Conservation (phyloP, 257 asterid species). For the Solanum bulbocastanum region DNA sequence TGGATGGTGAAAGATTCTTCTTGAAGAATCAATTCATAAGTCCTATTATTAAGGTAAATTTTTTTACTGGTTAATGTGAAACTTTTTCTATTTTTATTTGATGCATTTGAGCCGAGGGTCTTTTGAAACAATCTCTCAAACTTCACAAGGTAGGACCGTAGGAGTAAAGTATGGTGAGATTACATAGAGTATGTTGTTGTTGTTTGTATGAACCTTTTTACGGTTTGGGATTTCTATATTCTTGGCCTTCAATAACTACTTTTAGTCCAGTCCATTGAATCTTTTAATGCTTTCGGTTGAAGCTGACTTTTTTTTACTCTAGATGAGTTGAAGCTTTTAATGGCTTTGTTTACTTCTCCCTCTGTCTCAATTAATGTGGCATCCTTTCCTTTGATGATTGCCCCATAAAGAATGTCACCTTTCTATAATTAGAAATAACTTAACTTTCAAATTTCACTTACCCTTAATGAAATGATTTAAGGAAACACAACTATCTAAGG, state of each 20-base stretch:
- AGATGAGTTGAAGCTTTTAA: not conserved
- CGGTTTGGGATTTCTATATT: not conserved
- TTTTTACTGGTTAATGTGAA: not conserved
- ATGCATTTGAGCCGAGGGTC: not conserved
- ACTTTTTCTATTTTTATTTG: not conserved
- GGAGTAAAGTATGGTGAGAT: not conserved
- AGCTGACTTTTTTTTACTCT: not conserved
- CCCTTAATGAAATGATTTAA: no score
- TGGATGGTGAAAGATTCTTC: not conserved
- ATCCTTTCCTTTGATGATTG: no score
- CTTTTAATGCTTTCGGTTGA: not conserved
- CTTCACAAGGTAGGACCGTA: not conserved
- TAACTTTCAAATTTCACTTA: no score
- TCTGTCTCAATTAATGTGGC: not conserved
- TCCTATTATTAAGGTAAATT: not conserved
- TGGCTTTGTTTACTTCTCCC: not conserved
- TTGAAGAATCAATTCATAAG: not conserved
- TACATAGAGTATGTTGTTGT: not conserved
- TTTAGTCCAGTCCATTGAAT: not conserved
- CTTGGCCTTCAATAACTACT: not conserved
- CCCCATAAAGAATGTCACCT: no score
- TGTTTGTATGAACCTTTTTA: not conserved
- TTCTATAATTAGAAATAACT: no score
- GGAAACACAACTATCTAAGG: no score
- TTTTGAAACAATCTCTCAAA: not conserved